A percentile compares a stretch with the other conserved stretches of the same genome.
Evolutionary conservation across 306 rosid species (phyloP).

Genomic region (Malus sieversii): DNA sequence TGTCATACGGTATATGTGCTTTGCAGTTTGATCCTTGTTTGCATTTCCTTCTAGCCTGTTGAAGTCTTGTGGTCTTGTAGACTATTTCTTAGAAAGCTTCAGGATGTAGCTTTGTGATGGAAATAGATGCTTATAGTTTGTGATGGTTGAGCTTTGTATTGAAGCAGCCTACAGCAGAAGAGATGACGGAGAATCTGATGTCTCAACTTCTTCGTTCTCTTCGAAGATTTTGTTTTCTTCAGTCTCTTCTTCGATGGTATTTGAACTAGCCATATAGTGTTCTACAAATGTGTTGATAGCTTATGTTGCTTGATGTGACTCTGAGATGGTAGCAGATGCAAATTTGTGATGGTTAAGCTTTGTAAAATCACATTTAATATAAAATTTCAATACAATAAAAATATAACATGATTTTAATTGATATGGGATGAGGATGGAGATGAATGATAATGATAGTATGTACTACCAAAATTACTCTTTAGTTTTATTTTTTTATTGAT

Average conservation of each 20-base stretch:
- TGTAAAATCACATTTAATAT: background rate
- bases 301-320: background rate
- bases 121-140: background rate
- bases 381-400: background rate
- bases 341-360: background rate
- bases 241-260: background rate
- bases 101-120: background rate
- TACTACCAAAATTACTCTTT: too few species aligned
- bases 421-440: too few species aligned
- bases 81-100: background rate
- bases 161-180: background rate
- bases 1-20: background rate
- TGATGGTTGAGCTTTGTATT: background rate
- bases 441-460: too few species aligned
- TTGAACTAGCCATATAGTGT: background rate
- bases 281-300: background rate
- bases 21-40: background rate
- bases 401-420: too few species aligned
- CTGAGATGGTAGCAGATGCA: background rate
- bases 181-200: background rate
- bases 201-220: background rate
- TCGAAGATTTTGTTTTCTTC: background rate
- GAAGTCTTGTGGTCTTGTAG: background rate
- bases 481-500: too few species aligned
- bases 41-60: background rate